Conservation (phyloP, 2,329 filamentous ascomycete species). For the Bertia moriformis region DNA sequence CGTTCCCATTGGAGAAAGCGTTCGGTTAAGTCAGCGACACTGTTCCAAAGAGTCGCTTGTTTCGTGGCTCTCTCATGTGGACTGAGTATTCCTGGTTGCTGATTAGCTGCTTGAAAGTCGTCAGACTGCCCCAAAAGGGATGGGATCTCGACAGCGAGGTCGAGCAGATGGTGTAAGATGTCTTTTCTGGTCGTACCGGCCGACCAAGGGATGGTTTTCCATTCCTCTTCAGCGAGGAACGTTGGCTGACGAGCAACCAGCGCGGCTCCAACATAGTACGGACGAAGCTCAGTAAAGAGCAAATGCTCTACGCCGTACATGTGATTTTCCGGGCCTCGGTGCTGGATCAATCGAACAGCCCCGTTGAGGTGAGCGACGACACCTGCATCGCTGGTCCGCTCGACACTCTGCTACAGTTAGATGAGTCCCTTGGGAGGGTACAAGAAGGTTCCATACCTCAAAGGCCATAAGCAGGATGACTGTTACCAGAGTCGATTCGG, state of each 20-base stretch:
- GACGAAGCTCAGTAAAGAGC: constrained; percentile 18
- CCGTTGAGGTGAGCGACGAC: constrained; percentile 17
- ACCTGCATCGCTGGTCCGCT: constrained; percentile 15
- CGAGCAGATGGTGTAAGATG: constrained; percentile 18
- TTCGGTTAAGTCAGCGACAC: background rate
- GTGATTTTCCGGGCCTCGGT: constrained; percentile 20
- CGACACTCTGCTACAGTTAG: background rate
- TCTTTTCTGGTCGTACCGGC: constrained; percentile 17
- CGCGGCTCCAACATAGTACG: constrained; percentile 18
- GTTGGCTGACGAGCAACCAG: constrained; percentile 14
- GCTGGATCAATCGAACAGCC: constrained; percentile 17
- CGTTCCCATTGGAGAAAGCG: background rate
- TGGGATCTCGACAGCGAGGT: constrained; percentile 17
- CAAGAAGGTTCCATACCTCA: background rate
- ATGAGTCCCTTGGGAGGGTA: background rate
- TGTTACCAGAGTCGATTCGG: constrained; percentile 19
- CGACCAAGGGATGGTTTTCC: constrained; percentile 22
- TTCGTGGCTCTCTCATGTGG: background rate
- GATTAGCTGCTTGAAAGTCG: constrained; percentile 10
- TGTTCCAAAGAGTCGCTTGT: background rate
- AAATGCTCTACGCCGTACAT: constrained; percentile 21
- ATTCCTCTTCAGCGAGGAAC: constrained; percentile 18
- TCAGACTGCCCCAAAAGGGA: constrained; percentile 15
- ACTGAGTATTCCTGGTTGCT: constrained; percentile 9
- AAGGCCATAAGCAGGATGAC: constrained; percentile 16